phyloP scores from a whole-genome alignment of 768 basidiomycete species.

The Baorangia bicolor region DNA sequence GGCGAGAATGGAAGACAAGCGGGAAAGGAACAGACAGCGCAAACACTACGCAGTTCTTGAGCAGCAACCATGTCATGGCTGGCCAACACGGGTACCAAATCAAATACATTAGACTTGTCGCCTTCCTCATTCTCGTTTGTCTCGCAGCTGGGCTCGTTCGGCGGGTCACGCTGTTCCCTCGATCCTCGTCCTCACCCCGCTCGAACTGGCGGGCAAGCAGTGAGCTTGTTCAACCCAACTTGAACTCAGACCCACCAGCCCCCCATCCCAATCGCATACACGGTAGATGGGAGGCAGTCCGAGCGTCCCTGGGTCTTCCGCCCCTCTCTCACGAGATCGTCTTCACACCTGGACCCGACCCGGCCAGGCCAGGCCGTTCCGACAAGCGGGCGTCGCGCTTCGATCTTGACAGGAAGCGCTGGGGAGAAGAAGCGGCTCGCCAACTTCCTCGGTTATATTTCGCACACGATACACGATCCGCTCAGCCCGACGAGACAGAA shows the following conservation, averaged over 20 bases:
- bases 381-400: conserved; percentile 22
- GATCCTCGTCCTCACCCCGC: background rate
- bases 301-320: conserved; percentile 31
- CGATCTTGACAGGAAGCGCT: conserved; percentile 20
- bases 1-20: background rate
- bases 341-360: background rate
- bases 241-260: background rate
- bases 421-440: conserved; percentile 6
- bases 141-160: conserved; percentile 21
- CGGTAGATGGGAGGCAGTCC: conserved; percentile 35
- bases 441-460: conserved; percentile 24
- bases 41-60: background rate
- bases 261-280: conserved; percentile 12
- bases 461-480: conserved; percentile 1
- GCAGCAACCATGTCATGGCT: conserved; percentile 22
- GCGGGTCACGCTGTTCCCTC: conserved; percentile 4
- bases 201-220: background rate
- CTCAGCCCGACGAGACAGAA: conserved; percentile 5
- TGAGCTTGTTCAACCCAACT: background rate
- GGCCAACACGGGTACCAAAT: conserved; percentile 9
- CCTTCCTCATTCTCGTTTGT: conserved; percentile 23
- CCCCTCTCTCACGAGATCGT: conserved; percentile 18
- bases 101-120: conserved; percentile 18
- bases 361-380: background rate
- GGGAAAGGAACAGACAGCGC: no score